Percentiles rank a stretch among this genome's conserved stretches.
Conservation (phyloP, 2,329 filamentous ascomycete species). For the Chaetothyriales sp. region DNA sequence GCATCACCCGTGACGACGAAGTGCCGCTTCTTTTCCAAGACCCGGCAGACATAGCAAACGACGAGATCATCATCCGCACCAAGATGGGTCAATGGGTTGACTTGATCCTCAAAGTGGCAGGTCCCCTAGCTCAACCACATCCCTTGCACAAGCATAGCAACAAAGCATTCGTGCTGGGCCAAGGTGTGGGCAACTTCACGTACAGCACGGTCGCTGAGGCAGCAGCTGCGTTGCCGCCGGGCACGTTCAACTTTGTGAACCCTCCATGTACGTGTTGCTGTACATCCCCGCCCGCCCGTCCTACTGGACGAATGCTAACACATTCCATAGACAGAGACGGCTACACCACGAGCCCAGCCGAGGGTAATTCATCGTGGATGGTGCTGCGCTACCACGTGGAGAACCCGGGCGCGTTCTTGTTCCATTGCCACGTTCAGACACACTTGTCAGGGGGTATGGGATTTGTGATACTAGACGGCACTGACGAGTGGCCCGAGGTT, state of each 20-base stretch:
- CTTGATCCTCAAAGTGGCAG: slow-evolving; percentile 35
- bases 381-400: slow-evolving; percentile 41
- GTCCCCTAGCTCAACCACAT: slow-evolving; percentile 41
- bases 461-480: slow-evolving; percentile 34
- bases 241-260: slow-evolving; percentile 43
- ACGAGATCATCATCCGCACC: slow-evolving; percentile 40
- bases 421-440: slow-evolving; percentile 45
- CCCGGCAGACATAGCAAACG: slow-evolving; percentile 23
- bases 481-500: slow-evolving; percentile 22
- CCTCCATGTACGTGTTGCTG: slow-evolving; percentile 28
- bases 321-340: slow-evolving; percentile 10
- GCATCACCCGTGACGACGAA: slow-evolving; percentile 26
- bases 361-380: slow-evolving; percentile 31
- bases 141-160: slow-evolving; percentile 53
- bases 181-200: slow-evolving; percentile 37
- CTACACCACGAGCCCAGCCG: slow-evolving; percentile 28
- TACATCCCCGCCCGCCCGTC: too few species aligned
- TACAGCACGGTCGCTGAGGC: slow-evolving; percentile 44
- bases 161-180: slow-evolving; percentile 45
- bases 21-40: slow-evolving; percentile 35
- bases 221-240: slow-evolving; percentile 27
- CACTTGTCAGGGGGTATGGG: slow-evolving; percentile 45
- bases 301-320: neutral
- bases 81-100: slow-evolving; percentile 42
- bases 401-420: slow-evolving; percentile 41